Evolutionary conservation across 2,329 filamentous ascomycete genomes (phyloP).

Genomic region (Trichoderma citrinoviride): DNA sequence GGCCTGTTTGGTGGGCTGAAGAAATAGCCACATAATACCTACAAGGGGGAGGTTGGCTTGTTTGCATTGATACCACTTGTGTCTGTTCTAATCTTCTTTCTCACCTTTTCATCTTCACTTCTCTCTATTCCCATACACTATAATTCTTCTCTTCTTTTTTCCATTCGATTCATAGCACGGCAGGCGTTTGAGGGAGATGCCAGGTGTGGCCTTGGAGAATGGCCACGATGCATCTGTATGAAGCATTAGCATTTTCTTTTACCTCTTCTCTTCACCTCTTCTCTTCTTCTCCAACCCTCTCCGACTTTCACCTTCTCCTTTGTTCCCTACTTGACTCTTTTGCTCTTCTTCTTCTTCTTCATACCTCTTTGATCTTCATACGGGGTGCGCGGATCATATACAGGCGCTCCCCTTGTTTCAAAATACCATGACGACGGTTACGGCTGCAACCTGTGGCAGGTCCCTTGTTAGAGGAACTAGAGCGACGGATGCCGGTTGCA

Average conservation of each 20-base stretch:
- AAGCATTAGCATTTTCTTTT: constrained; percentile 17
- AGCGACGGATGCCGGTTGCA: constrained; percentile 19
- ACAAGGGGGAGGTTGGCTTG: not conserved
- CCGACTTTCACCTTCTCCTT: constrained; percentile 3
- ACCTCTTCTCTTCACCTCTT: constrained; percentile 1
- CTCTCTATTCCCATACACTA: not conserved
- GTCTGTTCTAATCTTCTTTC: constrained; percentile 14
- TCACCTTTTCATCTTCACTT: not conserved
- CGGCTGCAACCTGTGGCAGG: constrained; percentile 23
- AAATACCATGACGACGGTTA: constrained; percentile 25
- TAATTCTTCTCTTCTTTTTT: not conserved
- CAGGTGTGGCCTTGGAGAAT: constrained; percentile 2
- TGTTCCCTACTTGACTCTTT: constrained; percentile 2
- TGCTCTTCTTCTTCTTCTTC: constrained; percentile 10
- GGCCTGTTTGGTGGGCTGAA: constrained; percentile 47
- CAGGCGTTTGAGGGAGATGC: constrained; percentile 20
- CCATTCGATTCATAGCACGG: constrained; percentile 17
- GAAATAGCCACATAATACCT: constrained; percentile 18
- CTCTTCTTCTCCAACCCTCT: not conserved
- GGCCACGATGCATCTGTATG: constrained; percentile 17
- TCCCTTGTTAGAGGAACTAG: constrained; percentile 19
- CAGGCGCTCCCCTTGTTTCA: constrained; percentile 8
- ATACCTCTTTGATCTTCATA: not conserved
- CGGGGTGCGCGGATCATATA: not conserved
- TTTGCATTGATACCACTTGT: constrained; percentile 19